Conservation (phyloP, 2,329 filamentous ascomycete genomes). For the Fusarium nelsonii region DNA sequence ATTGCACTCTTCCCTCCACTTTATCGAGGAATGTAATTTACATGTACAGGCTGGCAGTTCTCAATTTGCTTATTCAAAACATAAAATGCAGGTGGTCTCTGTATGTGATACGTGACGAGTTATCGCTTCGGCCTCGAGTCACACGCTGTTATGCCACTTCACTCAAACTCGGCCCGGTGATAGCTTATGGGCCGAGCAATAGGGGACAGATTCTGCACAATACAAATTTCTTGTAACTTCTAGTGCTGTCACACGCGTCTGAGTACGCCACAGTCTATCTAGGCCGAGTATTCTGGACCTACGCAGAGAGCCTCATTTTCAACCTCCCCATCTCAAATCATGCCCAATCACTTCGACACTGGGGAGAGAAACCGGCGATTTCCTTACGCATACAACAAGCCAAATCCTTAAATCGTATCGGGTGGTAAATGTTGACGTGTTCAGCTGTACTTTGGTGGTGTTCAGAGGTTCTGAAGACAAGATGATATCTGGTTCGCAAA, state of each 20-base stretch:
- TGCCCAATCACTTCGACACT: not conserved
- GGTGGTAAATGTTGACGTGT: too few relatives aligned
- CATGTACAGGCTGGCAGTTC: not conserved
- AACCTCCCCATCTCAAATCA: not conserved
- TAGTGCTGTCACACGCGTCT: not conserved
- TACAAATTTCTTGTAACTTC: not conserved
- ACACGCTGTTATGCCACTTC: not conserved
- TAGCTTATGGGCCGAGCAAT: not conserved
- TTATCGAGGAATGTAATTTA: not conserved
- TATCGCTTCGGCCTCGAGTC: not conserved
- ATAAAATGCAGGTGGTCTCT: not conserved
- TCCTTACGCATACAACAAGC: not conserved
- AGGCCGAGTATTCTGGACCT: not conserved
- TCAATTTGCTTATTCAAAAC: not conserved
- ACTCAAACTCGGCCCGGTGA: too few relatives aligned
- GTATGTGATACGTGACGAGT: not conserved
- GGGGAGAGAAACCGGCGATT: not conserved
- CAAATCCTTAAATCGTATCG: not conserved
- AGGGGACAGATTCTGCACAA: too few relatives aligned
- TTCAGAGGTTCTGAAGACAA: not conserved
- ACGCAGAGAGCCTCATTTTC: not conserved
- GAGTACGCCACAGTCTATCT: not conserved
- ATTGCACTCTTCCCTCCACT: constrained; percentile 1
- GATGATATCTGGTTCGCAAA: not conserved
- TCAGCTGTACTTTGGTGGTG: not conserved